Percentiles rank a stretch among this genome's conserved stretches.
Evolutionary conservation across 2,329 filamentous ascomycete species (phyloP).

Genomic region (Sarocladiaceae sp.): DNA sequence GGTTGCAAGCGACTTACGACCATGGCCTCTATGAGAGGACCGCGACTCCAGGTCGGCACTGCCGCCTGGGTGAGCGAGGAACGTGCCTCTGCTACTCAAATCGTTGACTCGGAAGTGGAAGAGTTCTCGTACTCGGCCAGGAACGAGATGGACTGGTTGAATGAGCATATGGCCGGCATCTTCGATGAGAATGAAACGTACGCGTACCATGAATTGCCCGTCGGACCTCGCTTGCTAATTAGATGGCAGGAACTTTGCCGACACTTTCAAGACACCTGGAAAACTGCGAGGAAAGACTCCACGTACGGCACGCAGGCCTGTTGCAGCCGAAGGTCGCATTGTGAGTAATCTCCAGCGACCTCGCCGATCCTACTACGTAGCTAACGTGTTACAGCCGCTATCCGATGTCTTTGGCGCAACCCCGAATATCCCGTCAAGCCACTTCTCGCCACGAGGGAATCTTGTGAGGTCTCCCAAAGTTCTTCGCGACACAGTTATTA

Average conservation of each 20-base stretch:
- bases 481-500: constrained; percentile 34
- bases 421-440: constrained; percentile 49
- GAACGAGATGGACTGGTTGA: constrained; percentile 96
- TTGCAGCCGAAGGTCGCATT: constrained; percentile 54
- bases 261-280: constrained; percentile 93
- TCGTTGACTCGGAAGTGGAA: constrained; percentile 78
- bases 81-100: constrained; percentile 69
- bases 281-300: constrained; percentile 81
- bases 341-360: too few relatives aligned
- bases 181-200: constrained; percentile 86
- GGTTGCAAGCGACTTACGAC: too few relatives aligned
- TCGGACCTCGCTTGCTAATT: neutral
- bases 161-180: constrained; percentile 96
- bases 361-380: too few relatives aligned
- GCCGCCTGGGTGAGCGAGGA: constrained; percentile 82
- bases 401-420: constrained; percentile 56
- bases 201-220: constrained; percentile 13
- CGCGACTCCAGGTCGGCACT: constrained; percentile 71
- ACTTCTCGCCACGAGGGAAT: constrained; percentile 44
- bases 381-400: constrained; percentile 55
- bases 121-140: constrained; percentile 90
- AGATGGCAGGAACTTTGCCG: constrained; percentile 72
- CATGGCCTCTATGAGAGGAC: constrained; percentile 46
- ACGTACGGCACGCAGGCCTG: constrained; percentile 61
- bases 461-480: constrained; percentile 51